A percentile compares a stretch with the other conserved stretches of the same genome.
Evolutionary conservation across 2,329 filamentous ascomycete species (phyloP).

Genomic region (Monilinia vaccinii-corymbosi): DNA sequence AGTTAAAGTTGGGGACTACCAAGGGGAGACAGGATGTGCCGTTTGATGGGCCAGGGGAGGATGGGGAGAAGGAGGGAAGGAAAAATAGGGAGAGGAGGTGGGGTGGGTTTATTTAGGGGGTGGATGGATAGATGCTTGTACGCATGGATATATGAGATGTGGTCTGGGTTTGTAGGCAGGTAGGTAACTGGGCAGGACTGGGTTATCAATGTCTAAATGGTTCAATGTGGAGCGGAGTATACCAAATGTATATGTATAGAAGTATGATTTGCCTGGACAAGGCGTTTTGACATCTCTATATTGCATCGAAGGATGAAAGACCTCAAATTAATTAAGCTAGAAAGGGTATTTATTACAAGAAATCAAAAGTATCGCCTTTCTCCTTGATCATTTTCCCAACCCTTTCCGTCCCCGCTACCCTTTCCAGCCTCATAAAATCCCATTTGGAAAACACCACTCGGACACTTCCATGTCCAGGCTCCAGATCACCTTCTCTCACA

Average conservation of each 20-base stretch:
- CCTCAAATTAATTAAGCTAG: background rate
- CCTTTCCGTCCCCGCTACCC: slow-evolving; percentile 73
- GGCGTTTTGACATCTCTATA: slow-evolving; percentile 7
- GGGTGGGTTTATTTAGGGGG: slow-evolving; percentile 6
- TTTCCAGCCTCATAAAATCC: slow-evolving; percentile 81
- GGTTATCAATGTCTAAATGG: slow-evolving; percentile 13
- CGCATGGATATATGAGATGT: background rate
- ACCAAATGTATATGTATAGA: slow-evolving; percentile 4
- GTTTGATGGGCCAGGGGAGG: slow-evolving; percentile 6
- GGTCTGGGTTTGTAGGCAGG: background rate
- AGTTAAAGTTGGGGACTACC: slow-evolving; percentile 29
- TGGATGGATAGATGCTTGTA: background rate
- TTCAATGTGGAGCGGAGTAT: slow-evolving; percentile 2
- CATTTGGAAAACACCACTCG: slow-evolving; percentile 73
- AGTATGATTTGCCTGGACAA: slow-evolving; percentile 9
- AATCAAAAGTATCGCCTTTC: slow-evolving; percentile 87
- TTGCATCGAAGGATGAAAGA: background rate
- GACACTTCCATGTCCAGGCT: slow-evolving; percentile 50
- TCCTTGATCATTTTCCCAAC: slow-evolving; percentile 78
- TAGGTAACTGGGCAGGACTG: background rate
- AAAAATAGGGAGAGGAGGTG: slow-evolving; percentile 7
- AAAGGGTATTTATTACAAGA: slow-evolving; percentile 51
- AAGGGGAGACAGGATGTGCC: slow-evolving; percentile 26
- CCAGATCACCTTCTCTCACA: slow-evolving; percentile 46
- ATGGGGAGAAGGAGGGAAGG: background rate